Base-by-base conservation (phyloP, 1,284 basidiomycete genomes). In the Trichosporon inkin region DNA sequence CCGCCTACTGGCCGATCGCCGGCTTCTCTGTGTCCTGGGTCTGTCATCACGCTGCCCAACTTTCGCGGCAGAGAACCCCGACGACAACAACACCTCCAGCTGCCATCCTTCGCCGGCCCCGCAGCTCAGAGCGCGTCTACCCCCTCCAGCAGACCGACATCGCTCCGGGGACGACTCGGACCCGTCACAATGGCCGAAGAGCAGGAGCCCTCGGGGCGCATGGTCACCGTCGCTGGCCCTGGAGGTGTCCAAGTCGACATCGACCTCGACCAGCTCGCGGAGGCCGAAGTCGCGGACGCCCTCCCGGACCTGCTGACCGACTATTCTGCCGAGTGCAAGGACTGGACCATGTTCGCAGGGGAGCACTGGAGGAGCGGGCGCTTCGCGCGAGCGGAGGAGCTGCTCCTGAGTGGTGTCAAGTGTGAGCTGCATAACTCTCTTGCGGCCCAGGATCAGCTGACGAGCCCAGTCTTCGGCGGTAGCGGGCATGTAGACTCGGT, bases 311-410 rank as follows among this genome's bases (percentile, higher is more conserved):
- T 79, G 49, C 63, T 80, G 49, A 60, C 64, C 16, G 73, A 78
- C 49, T 73, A 75, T 53, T 57, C 59, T 39, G 77, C 77, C 17
- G 73, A 76, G 63, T 75, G 74, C 49, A 74, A 75, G 59, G 72
- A 75, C 49, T 80, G 79, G 79, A 74, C 75, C 3, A 47, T 73
- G 28, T 69, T 79, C 32, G 77, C 78, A 4, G 69, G 73, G 34
- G 79, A 80, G 64, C 77, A 79, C 61, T 74, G 76, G 67, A 68
- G 70, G 55, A 67, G 71, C 19, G 71, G 69, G 0, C 63, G 73
- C 36, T 68, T 66, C 63, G 65, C 64, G 3, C 65, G 70, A 39
- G 77, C 76, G 3, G 69, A 78, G 62, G 69, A 74, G 36, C 62
- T 79, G 19, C 68, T 78, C 11, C 62, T 67, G 16, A 63, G 63